Conservation (phyloP, 2,329 filamentous ascomycete genomes). For the Botrytis hyacinthi region DNA sequence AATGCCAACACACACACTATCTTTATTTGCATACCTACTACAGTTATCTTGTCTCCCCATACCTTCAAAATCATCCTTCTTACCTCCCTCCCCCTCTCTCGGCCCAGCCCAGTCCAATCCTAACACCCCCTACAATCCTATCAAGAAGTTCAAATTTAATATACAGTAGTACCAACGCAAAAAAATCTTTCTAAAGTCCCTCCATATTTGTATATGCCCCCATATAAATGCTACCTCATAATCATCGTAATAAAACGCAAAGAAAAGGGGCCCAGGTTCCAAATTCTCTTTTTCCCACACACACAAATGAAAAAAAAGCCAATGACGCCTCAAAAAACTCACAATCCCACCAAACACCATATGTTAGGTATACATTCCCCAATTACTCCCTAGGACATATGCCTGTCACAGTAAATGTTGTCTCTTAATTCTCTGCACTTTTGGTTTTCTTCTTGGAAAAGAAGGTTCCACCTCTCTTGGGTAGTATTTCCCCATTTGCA, state of each 20-base stretch:
- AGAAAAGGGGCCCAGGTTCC: conserved; percentile 6
- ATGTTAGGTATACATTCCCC: conserved; percentile 10
- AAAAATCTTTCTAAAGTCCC: conserved; percentile 18
- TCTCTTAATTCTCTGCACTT: conserved; percentile 5
- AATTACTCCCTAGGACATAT: conserved; percentile 12
- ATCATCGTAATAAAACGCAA: conserved; percentile 21
- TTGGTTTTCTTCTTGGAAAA: conserved; percentile 18
- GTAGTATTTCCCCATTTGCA: conserved; percentile 23
- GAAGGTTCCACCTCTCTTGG: conserved; percentile 17
- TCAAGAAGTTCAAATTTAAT: conserved; percentile 16
- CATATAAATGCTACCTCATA: conserved; percentile 19
- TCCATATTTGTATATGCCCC: conserved; percentile 17
- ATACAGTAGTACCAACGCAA: conserved; percentile 16
- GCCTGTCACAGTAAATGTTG: not conserved
- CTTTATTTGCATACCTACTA: not conserved
- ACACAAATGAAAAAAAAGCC: conserved; percentile 5
- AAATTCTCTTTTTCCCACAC: conserved; percentile 19
- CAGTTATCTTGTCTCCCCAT: not conserved
- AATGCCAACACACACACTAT: not conserved
- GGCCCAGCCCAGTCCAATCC: not conserved
- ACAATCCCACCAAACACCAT: conserved; percentile 15
- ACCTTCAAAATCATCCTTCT: not conserved
- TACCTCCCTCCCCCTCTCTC: not conserved
- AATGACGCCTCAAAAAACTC: not conserved
- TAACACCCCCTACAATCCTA: not conserved